A percentile compares a stretch with the other conserved stretches of the same genome.
Conservation (phyloP, 2,329 filamentous ascomycete genomes). For the Colletotrichum chlorophyti region DNA sequence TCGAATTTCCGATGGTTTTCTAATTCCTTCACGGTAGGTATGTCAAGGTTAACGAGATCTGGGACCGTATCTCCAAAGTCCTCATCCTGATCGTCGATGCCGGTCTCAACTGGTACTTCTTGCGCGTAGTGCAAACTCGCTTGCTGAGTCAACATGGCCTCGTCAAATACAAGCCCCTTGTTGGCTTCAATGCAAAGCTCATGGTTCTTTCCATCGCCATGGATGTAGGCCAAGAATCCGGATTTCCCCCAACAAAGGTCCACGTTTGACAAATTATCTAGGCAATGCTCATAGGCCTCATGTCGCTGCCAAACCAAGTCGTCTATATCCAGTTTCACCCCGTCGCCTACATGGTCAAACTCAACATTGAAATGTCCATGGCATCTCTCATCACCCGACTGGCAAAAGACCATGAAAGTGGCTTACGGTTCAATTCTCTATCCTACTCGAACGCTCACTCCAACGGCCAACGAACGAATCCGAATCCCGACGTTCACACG, state of each 20-base stretch:
- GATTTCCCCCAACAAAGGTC: rapidly evolving
- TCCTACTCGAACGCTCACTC: slow-evolving; percentile 11
- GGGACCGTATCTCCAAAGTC: slow-evolving; percentile 60
- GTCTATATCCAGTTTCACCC: slow-evolving; percentile 59
- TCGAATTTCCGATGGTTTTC: not conserved
- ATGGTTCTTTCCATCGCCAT: slow-evolving; percentile 56
- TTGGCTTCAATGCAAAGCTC: slow-evolving; percentile 56
- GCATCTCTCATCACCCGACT: slow-evolving; percentile 54
- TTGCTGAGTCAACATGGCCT: slow-evolving; percentile 54
- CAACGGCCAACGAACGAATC: not conserved
- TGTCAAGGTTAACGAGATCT: slow-evolving; percentile 54
- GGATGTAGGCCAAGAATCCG: slow-evolving; percentile 43
- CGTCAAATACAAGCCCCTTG: slow-evolving; percentile 56
- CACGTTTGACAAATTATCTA: not conserved
- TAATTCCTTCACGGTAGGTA: slow-evolving; percentile 30
- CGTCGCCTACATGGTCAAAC: slow-evolving; percentile 59
- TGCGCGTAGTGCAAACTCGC: slow-evolving; percentile 51
- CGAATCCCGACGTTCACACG: not conserved
- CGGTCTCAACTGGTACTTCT: slow-evolving; percentile 59
- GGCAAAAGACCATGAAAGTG: slow-evolving; percentile 18
- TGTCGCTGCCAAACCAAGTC: slow-evolving; percentile 40
- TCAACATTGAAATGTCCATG: slow-evolving; percentile 63
- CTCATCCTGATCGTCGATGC: slow-evolving; percentile 58
- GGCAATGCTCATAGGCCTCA: slow-evolving; percentile 41
- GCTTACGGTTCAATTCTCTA: slow-evolving; percentile 17